These are phyloP conservation scores for Dendrobium nobile DNA, from an alignment of 106 monocot species.

Conservation along the genomic window DNA sequence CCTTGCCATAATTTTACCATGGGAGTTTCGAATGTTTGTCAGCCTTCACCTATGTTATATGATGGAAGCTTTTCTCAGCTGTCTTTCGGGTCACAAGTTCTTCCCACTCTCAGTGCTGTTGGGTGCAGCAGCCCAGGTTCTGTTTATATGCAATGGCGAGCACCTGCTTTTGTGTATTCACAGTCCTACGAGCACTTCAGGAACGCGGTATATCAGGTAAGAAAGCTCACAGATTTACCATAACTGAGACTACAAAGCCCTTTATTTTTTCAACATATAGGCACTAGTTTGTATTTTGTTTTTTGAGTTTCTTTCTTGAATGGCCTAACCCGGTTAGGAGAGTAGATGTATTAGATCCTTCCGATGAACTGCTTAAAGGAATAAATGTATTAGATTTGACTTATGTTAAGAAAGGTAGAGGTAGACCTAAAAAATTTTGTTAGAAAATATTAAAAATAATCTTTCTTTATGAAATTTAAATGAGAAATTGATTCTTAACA, in stretches of 20 bases:
- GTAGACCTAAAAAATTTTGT: too few species aligned
- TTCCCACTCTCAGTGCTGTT: constrained; percentile 14
- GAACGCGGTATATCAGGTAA: constrained; percentile 59
- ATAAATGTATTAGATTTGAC: too few species aligned
- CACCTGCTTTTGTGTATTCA: constrained; percentile 63
- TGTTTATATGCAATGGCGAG: constrained; percentile 75
- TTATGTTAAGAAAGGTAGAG: too few species aligned
- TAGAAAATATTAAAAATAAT: too few species aligned
- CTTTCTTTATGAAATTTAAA: too few species aligned
- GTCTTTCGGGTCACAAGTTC: constrained; percentile 18
- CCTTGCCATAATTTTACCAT: constrained; percentile 29
- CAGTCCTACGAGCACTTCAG: constrained; percentile 72
- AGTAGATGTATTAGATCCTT: too few species aligned
- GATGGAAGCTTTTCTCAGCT: constrained; percentile 39
- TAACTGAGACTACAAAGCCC: background rate
- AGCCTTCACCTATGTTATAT: constrained; percentile 37
- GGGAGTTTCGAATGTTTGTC: constrained; percentile 31
- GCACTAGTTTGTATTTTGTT: too few species aligned
- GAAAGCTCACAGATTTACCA: background rate
- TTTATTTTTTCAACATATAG: background rate
- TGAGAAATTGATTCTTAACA: too few species aligned
- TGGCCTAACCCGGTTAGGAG: too few species aligned
- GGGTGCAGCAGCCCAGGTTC: constrained; percentile 40
- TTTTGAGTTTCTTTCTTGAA: too few species aligned
- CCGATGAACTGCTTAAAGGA: too few species aligned